Evolutionary conservation across 306 rosid genomes (phyloP), one percentile per base, ranked within the genome.

Genomic region (Begonia peltatifolia): DNA sequence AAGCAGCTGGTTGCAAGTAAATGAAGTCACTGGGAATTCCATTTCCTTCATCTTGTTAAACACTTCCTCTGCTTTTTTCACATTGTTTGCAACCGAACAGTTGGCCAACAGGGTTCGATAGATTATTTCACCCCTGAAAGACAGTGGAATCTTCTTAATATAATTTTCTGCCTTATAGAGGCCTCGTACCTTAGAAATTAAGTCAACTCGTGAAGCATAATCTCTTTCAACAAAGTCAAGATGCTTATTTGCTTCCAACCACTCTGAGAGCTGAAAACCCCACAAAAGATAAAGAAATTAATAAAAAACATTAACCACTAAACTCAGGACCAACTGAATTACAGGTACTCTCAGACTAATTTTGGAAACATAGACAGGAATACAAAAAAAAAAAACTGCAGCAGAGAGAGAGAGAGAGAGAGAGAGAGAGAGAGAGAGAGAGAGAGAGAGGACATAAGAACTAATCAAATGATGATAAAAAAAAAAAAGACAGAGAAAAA

Each of bases 21-120:
- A 90, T 48, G 71, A 0, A 13, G 86, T 58, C 49, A 90, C 3
- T 63, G 92, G 84, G 50, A 78, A 70, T 53, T 57, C 78, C 38
- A 83, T 69, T 47, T 73, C 79, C 71, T 73, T 86, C 92, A 90
- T 80, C 75, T 90, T 90, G 56, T 72, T 73, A 69, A 78, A 86
- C 55, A 76, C 46, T 46, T 74, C 76, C 71, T 90, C 94, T 6
- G 88, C 64, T 66, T 86, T 83, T 71, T 69, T 74, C 55, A 56
- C 14, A 59, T 79, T 71, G 67, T 12, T 51, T 59, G 69, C 73
- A 52, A 9, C 6, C 41, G 72, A 85, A 62, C 69, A 71, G 70
- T 73, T 78, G 10, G 82, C 76, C 74, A 90, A 58, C 20, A 85
- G 77, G 55, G 87, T 80, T 64, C 75, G 71, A 68, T 86, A 85